Base-by-base conservation (phyloP, 306 rosid species). In the Betula pendula region DNA sequence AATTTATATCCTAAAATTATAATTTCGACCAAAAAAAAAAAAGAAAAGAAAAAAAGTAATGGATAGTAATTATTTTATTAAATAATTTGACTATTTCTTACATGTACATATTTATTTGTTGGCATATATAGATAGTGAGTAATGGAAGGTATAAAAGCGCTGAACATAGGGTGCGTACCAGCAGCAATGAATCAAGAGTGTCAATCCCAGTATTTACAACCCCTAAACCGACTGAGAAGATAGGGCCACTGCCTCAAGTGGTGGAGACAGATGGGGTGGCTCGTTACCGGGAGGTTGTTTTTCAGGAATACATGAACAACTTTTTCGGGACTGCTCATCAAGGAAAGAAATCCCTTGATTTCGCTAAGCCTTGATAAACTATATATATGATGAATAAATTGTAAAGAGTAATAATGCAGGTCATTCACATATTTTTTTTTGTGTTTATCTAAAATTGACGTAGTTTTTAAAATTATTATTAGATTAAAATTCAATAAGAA, bases 121-220 rank as follows among this genome's bases (percentile, higher is more conserved):
- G n/a, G n/a, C n/a, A n/a, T n/a, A n/a, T n/a, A n/a, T n/a, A 20
- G 90, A 83, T 86, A 78, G 27, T 91, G n/a, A 91, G 91, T 74
- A 89, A 89, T 79, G 94, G 94, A 15, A 88, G 71, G 83, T 89
- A 89, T 35, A 84, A 81, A 80, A 91, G 92, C 67, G 87, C 90
- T 14, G 92, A 89, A 70, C 94, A 89, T 77, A 69, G 85, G 70
- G 94, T 82, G 2, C 79, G 83, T 38, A 85, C 90, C 4, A 81
- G 84, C 7, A 86, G 79, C 79, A 77, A 20, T 5, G 43, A 91
- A 68, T 81, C 91, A 1, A 81, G 97, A 81, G 97, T 91, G 47
- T 88, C 91, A 20, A 44, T 84, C 49, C 88, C 91, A 33, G 38
- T 86, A 47, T 91, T 91, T 63, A 81, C 77, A 2, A 8, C 65